Evolutionary conservation across 306 rosid genomes (phyloP).

Genomic region (Cicer yamashitae): DNA sequence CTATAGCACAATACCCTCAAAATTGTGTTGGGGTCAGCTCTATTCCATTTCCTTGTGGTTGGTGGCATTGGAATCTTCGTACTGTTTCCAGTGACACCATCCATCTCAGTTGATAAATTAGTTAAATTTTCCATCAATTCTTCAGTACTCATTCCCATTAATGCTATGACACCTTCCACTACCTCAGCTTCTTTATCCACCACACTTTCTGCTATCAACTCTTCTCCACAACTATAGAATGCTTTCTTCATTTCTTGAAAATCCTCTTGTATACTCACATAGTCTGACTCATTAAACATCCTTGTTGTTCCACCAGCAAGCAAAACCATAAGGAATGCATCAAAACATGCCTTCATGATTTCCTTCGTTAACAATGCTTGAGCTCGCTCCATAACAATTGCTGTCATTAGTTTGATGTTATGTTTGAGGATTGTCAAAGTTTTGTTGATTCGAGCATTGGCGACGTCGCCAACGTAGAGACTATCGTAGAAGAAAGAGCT

Average conservation of each 20-base stretch:
- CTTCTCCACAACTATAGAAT: conserved; percentile 69
- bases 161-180: conserved; percentile 71
- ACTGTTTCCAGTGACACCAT: conserved; percentile 65
- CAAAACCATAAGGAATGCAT: conserved; percentile 79
- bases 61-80: conserved; percentile 85
- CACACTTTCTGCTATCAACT: conserved; percentile 58
- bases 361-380: conserved; percentile 69
- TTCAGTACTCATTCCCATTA: conserved; percentile 75
- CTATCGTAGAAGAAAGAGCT: conserved; percentile 65
- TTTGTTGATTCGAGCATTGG: conserved; percentile 59
- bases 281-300: conserved; percentile 64
- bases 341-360: conserved; percentile 74
- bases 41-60: conserved; percentile 86
- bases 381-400: conserved; percentile 67
- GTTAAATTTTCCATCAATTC: conserved; percentile 76
- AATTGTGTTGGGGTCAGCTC: conserved; percentile 84
- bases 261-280: conserved; percentile 68
- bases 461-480: conserved; percentile 67
- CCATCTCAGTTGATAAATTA: conserved; percentile 62
- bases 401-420: conserved; percentile 67
- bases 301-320: conserved; percentile 83
- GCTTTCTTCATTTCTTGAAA: conserved; percentile 64
- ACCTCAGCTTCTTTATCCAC: conserved; percentile 73
- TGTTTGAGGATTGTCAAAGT: conserved; percentile 64
- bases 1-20: conserved; percentile 85